Base-by-base conservation (phyloP, 805 yeast genomes). In the Phaffomyces antillensis region DNA sequence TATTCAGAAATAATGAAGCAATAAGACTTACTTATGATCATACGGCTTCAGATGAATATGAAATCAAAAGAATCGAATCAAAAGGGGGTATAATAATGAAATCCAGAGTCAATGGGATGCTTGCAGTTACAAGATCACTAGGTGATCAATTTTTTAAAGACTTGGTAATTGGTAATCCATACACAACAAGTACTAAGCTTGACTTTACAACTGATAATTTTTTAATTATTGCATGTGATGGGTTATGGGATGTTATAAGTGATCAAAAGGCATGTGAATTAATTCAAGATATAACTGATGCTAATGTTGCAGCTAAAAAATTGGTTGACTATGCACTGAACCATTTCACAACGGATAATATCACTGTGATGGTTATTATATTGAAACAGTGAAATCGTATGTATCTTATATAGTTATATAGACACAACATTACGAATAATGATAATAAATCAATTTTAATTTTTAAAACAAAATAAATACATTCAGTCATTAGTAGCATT, bases 141-240 rank as follows among this genome's bases (percentile, higher is more conserved):
- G 99, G 99, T 17, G 98, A 91, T 61, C 74, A 82, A n/a, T 90
- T 87, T 62, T 83, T 91, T 79, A 95, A 91, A 61, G 85, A 82
- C 42, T 68, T 86, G 46, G 96, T 91, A 17, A 79, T 88, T 30
- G 96, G 96, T 0, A 79, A 81, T 44, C 99, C 99, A 1, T 91
- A 83, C 59, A 91, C 99, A 0, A 87, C 98, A 0, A 79, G 88
- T 39, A 88, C 95, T 1, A 88, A 81, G 56, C 70, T 93, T 28
- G 72, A 72, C 23, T 44, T 51, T 11, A 64, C 63, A 1, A 70
- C 67, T 11, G 96, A 90, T 61, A 84, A 84, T 53, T 87, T 86
- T 58, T 63, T 91, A 57, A 89, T 91, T 41, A 67, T 91, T 47
- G 98, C 97, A 0, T 93, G 98, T 63, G 99, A 91, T 64, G 99